Base-by-base conservation (phyloP, 208 protist species). In the Wallacemonas rigidus region DNA sequence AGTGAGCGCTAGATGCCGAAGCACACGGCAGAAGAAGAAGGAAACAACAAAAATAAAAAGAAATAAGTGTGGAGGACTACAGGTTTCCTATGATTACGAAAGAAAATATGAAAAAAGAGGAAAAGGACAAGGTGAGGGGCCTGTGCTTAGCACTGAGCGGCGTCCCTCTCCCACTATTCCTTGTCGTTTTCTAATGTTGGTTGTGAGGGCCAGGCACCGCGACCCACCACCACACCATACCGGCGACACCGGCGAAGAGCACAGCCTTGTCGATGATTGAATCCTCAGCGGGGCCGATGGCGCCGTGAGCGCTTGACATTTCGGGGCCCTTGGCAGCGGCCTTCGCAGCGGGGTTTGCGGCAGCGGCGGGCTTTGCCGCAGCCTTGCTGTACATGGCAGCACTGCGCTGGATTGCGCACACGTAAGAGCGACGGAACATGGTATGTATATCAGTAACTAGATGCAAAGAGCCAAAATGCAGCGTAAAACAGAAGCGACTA, bases 201-300 rank as follows among this genome's bases (percentile, higher is more conserved):
- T 89, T 77, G 53, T 92, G 75, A 1, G 86, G 76, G 14, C 83
- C 81, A 48, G 81, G 77, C 11, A 89, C 91, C 45, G 80, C 82
- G 36, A 83, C 63, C 76, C 81, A 87, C 91, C 91, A 95, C 14
- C 40, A 72, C 55, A 65, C 58, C 36, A 93, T 65, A n/a, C 74
- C 75, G 63, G 36, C 47, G 17, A 91, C 38, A 45, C 76, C 73
- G 1, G 53, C 80, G 35, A 68, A 71, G 17, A 93, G 71, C 15
- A 95, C 14, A 7, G 69, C 64, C 81, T 95, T 95, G 77, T 95
- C 91, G 2, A 90, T 55, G 5, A 85, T 17, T 7, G 86, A 86
- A 72, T 95, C 90, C 6, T 84, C 82, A n/a, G 82, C 78, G 35
- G 77, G 69, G 44, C 84, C 75, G 9, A 72, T 74, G 7, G 88